Evolutionary conservation across 2,329 filamentous ascomycete species (phyloP), one percentile per base, ranked within the genome.

Genomic region (Venturia nashicola): DNA sequence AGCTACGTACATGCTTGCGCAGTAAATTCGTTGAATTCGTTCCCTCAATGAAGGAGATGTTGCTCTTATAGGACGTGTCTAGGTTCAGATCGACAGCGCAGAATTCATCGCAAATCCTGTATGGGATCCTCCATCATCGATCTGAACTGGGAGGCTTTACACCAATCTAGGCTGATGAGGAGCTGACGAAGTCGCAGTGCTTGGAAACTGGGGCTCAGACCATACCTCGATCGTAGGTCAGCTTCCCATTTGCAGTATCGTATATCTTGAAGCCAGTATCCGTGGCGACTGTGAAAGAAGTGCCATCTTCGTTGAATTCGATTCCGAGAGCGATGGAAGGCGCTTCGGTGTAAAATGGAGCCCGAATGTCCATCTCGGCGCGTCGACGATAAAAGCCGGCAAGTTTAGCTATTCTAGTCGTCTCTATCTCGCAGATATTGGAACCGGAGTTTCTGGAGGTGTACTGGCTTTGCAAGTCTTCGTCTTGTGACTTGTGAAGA

Each of bases 231-330:
- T 54, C 75, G 71, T 73, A 62, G 5, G 61, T 59, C 48, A 55
- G 12, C 5, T 62, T 72, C 34, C 72, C 68, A 59, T 57, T 51
- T 44, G 46, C n/a, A 0, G 40, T n/a, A n/a, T 63, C 62, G 62
- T 48, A 73, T 86, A 71, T 82, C 92, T 90, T 89, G 74, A 95
- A 92, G 36, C 93, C 93, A 12, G 86, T 86, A 71, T 96, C 89
- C 9, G 96, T 80, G 9, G 91, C 94, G 39, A 95, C 89, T 34
- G 91, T 84, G 75, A 97, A 97, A 71, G 88, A 92, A 69, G 85
- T 92, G 68, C 84, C 84, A 73, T 94, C 90, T 70, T 85, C 82
- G 72, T 97, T 97, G 78, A 96, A 96, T 67, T 74, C 9, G 69
- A 72, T 4, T 66, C 75, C 65, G 72, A 73, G 64, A 71, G 48